phyloP scores from a whole-genome alignment of 2,329 filamentous ascomycete genomes.

The Botrytis deweyae region DNA sequence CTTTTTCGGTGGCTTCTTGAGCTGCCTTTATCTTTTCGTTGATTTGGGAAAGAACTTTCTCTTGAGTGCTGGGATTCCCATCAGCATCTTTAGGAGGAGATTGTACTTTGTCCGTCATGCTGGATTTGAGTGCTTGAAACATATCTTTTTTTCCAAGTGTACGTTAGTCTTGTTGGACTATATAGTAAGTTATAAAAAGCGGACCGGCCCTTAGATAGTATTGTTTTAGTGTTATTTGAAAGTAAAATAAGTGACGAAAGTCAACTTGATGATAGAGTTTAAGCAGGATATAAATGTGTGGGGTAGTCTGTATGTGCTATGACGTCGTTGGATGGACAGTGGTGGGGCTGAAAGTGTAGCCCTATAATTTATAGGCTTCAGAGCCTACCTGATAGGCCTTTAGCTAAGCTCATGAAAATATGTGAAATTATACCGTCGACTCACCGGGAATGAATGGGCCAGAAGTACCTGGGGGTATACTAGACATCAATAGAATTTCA shows the following conservation, averaged over 20 bases:
- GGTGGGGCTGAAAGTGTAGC: not conserved
- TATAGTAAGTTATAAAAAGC: not conserved
- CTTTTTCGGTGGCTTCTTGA: slow-evolving; percentile 24
- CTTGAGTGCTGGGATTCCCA: slow-evolving; percentile 19
- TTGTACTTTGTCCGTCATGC: slow-evolving; percentile 5
- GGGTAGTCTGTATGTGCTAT: slow-evolving; percentile 13
- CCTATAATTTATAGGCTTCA: not conserved
- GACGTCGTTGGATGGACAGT: slow-evolving; percentile 15
- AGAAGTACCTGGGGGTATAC: not conserved
- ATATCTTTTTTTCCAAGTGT: not conserved
- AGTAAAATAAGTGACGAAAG: not conserved
- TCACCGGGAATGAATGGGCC: not conserved
- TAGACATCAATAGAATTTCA: not conserved
- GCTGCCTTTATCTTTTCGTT: slow-evolving; percentile 21
- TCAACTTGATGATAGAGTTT: not conserved
- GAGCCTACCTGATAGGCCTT: not conserved
- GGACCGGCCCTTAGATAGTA: not conserved
- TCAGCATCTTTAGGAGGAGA: slow-evolving; percentile 13
- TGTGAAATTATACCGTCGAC: not conserved
- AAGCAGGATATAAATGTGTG: slow-evolving; percentile 20
- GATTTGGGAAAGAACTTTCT: slow-evolving; percentile 28
- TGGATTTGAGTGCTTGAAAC: slow-evolving; percentile 12
- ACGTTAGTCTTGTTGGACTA: not conserved
- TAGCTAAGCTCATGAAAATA: not conserved
- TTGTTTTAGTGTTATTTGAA: not conserved